Percentiles rank a stretch among this genome's conserved stretches.
Evolutionary conservation across 169 alveolate genomes (phyloP).

Genomic region (Cryptosporidium canis): DNA sequence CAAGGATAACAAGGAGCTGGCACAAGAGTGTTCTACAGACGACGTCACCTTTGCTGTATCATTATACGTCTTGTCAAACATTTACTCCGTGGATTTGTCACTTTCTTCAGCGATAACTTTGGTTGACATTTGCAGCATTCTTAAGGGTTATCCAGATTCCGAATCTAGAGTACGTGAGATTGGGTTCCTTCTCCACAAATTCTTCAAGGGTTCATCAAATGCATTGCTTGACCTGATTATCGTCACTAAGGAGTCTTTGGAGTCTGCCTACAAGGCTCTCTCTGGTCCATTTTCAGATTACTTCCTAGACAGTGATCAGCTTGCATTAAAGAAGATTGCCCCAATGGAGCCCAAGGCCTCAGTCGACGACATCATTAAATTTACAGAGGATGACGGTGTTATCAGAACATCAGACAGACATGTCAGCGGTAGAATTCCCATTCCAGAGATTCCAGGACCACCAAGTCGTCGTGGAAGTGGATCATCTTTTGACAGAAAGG

Average conservation of each 20-base stretch:
- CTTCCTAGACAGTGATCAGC: not conserved
- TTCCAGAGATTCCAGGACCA: conserved; percentile 68
- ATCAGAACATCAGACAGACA: conserved; percentile 44
- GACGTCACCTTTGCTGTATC: conserved; percentile 1
- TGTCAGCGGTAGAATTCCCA: conserved; percentile 12
- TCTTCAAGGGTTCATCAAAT: too few relatives aligned
- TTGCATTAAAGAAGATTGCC: not conserved
- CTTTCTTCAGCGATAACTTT: not conserved
- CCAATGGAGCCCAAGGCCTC: not conserved
- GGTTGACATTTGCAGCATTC: conserved; percentile 7
- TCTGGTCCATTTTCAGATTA: conserved; percentile 14
- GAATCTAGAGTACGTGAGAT: not conserved
- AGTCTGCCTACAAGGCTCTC: conserved; percentile 7
- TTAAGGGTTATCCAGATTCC: not conserved
- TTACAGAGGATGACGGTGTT: not conserved
- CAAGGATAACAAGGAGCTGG: not conserved
- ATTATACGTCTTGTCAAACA: not conserved
- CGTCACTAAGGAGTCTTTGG: conserved; percentile 3
- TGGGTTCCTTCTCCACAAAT: not conserved
- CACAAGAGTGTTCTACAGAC: not conserved
- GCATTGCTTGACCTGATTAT: not conserved
- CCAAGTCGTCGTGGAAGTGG: conserved; percentile 38
- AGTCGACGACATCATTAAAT: conserved; percentile 13
- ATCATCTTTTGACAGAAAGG: not conserved
- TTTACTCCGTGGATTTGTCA: not conserved